Conservation (phyloP, 352 stramenopile species). For the Paralagenidium karlingii region DNA sequence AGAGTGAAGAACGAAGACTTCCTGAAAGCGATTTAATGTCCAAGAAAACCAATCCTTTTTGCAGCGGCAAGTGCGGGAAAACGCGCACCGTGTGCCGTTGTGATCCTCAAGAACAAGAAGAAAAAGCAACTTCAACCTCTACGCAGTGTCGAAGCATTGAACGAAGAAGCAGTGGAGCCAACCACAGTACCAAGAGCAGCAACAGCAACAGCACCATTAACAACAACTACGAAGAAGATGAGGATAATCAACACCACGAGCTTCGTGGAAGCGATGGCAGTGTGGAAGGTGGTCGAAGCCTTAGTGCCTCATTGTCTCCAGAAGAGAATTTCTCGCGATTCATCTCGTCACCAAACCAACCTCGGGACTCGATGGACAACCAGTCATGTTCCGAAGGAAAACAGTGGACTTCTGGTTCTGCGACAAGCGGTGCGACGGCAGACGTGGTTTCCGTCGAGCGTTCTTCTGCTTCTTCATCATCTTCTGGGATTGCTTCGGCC, state of each 20-base stretch:
- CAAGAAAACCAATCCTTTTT: no score
- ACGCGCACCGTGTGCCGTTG: no score
- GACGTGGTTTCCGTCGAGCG: slow-evolving; percentile 1
- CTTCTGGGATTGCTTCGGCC: slow-evolving; percentile 1
- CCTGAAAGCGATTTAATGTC: no score
- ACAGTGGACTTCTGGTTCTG: no score
- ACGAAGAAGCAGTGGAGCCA: not conserved
- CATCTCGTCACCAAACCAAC: slow-evolving; percentile 16
- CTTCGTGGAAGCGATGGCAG: slow-evolving; percentile 5
- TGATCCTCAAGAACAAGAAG: no score
- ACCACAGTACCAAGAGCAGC: not conserved
- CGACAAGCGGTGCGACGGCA: no score
- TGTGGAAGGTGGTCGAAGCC: slow-evolving; percentile 2
- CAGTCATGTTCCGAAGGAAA: not conserved
- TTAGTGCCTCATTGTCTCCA: not conserved
- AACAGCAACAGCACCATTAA: slow-evolving; percentile 1
- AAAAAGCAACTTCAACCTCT: no score
- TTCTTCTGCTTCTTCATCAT: slow-evolving; percentile 6
- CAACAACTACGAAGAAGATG: no score
- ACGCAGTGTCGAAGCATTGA: not conserved
- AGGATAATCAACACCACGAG: no score
- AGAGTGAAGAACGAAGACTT: no score
- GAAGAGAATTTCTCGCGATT: slow-evolving; percentile 16
- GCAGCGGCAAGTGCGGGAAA: no score
- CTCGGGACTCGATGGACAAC: slow-evolving; percentile 3